Base-by-base conservation (phyloP, 2,329 filamentous ascomycete species). In the Hypomyces rosellus region DNA sequence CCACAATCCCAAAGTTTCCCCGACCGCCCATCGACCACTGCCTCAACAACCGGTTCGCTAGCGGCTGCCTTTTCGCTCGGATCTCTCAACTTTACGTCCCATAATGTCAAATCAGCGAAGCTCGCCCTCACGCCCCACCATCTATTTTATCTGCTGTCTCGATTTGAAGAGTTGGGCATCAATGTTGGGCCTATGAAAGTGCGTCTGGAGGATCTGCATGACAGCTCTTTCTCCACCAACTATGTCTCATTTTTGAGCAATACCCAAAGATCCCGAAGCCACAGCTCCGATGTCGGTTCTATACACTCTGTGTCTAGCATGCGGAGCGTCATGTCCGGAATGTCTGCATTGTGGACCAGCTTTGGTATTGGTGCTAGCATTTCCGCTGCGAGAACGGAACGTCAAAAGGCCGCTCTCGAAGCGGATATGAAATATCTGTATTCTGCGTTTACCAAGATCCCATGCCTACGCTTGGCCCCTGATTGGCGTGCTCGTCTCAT, bases 361-460 rank as follows among this genome's bases (percentile, higher is more conserved):
- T 84, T 97, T 57, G 88, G 91, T 20, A 80, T 96, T 25, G 84
- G 84, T 53, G 85, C 88, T 41, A 87, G 85, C 68, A 89, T 89
- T 61, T 85, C 87, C 39, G 81, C 82, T 45, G 86, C 89, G 57
- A 88, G 91, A 65, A 88, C 84, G 34, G 93, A 96, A 69, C 90
- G 89, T 65, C 89, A 93, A 66, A 95, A 95, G 69, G 86, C 85
- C 51, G 86, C 89, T 41, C 71, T 93, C 50, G 84, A 93, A 64
- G 82, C 86, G 51, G 93, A 99, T 66, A 74, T 96, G 59, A 96
- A 92, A 68, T 97, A 99, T 67, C 77, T 99, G 34, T 99, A 96
- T 72, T 97, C 93, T 39, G 89, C 93, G 51, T 99, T 97, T 65
- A 99, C 93, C 63, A 99, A 97, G 72, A 95, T 99, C 40, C 93